These are phyloP conservation scores for Houttuynia cordata DNA, from an alignment of 164 flowering plant genomes.

Conservation along the genomic window DNA sequence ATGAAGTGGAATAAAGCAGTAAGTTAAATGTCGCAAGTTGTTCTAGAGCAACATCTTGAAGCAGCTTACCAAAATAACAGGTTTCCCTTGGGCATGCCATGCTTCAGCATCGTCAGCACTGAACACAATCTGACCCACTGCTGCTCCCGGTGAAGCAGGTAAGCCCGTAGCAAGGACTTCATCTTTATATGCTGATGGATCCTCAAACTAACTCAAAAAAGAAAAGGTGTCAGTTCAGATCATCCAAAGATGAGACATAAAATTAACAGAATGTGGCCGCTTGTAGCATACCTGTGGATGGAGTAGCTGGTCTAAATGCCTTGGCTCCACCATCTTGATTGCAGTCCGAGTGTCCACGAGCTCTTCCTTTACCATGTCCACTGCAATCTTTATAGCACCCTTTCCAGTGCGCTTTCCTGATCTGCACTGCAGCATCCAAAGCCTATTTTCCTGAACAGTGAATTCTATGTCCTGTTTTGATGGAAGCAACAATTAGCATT, in stretches of 20 bases:
- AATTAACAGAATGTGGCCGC: not conserved
- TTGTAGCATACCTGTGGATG: constrained; percentile 78
- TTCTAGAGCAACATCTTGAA: too few relatives aligned
- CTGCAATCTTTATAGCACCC: constrained; percentile 94
- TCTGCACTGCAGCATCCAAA: constrained; percentile 99
- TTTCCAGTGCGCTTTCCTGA: constrained; percentile 90
- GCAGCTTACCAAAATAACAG: constrained; percentile 60
- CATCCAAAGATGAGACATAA: not conserved
- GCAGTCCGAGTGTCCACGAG: constrained; percentile 60
- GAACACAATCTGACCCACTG: constrained; percentile 90
- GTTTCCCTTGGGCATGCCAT: constrained; percentile 96
- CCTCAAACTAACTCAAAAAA: constrained; percentile 55
- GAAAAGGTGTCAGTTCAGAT: not conserved
- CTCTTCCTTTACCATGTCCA: constrained; percentile 93
- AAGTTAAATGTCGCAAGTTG: too few relatives aligned
- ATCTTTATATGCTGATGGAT: constrained; percentile 71
- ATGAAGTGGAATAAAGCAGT: not conserved
- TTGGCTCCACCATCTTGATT: constrained; percentile 92
- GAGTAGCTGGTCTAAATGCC: constrained; percentile 95
- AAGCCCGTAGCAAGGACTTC: constrained; percentile 73
- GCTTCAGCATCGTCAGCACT: constrained; percentile 87
- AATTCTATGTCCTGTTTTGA: constrained; percentile 84
- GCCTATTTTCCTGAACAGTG: constrained; percentile 92
- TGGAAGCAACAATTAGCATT: not conserved
- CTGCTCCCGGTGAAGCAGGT: constrained; percentile 99